Percentiles rank a stretch among this genome's conserved stretches.
phyloP scores from a whole-genome alignment of 805 yeast genomes.

The Candida odintsovae region DNA sequence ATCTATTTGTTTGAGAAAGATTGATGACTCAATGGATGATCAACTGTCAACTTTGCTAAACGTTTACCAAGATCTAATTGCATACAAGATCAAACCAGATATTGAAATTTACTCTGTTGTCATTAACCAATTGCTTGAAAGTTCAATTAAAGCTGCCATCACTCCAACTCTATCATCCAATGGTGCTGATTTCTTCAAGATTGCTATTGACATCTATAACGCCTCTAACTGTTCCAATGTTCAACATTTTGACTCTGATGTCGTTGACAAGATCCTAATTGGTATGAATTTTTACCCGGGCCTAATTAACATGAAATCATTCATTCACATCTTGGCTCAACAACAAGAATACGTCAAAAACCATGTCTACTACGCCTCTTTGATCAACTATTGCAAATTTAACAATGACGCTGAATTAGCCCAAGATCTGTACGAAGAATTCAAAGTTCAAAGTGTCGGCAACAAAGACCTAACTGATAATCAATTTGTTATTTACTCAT shows the following conservation, averaged over 20 bases:
- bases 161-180: conserved; percentile 30
- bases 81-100: conserved; percentile 50
- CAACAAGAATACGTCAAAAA: conserved; percentile 22
- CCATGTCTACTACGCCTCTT: conserved; percentile 32
- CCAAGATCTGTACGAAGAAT: conserved; percentile 34
- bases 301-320: conserved; percentile 27
- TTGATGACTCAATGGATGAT: conserved; percentile 50
- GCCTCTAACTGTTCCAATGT: conserved; percentile 35
- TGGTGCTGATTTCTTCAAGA: conserved; percentile 43
- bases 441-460: conserved; percentile 19
- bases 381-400: conserved; percentile 34
- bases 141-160: conserved; percentile 37
- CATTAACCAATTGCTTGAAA: conserved; percentile 44
- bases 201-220: conserved; percentile 42
- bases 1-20: conserved; percentile 46
- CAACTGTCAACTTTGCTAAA: conserved; percentile 57
- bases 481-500: conserved; percentile 46
- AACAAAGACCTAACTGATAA: conserved; percentile 21
- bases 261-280: conserved; percentile 39
- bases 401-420: conserved; percentile 34
- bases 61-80: conserved; percentile 61
- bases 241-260: conserved; percentile 38
- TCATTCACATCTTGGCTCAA: conserved; percentile 25
- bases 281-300: conserved; percentile 39
- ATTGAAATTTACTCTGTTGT: conserved; percentile 47